Evolutionary conservation across 345 rosid genomes (phyloP), one percentile per base, ranked within the genome.

Genomic region (Gossypium ekmanianum): DNA sequence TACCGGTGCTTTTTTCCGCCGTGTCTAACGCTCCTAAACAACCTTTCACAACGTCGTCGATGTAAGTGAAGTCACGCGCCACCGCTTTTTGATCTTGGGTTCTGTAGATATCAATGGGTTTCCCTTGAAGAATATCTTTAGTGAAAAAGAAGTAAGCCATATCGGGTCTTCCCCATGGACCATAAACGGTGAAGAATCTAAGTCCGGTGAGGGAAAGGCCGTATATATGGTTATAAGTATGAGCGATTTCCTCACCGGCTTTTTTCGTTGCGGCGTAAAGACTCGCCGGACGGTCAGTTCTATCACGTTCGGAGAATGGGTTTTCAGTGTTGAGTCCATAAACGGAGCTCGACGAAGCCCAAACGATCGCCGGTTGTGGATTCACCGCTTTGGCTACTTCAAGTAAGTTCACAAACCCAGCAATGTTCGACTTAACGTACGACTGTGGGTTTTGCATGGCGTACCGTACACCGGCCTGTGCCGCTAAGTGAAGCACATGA

Each of bases 21-120:
- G 97, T 90, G 81, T 90, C 97, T 24, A 92, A 76, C 0, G 97
- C 94, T 7, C 97, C 97, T 12, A 92, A 74, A 71, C 97, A 92
- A 1, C 97, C 97, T 39, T 90, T 90, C 24, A 92, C 97, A 6
- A 92, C 85, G 34, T 92, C 97, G 74, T 92, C 97, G 29, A 92
- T 90, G 86, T 89, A 92, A 2, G 97, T 92, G 88, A 92, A 92
- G 86, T 92, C 97, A 81, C 97, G 97, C 82, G 97, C 97, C 85
- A 92, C 97, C 82, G 90, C 95, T 67, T 81, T 84, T 7, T 83
- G 78, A 61, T 88, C 95, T 1, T 84, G 87, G 0, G 94, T 89
- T 71, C 77, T 72, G 86, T 92, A 92, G 2, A 92, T 77, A 51
- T 92, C 93, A 26, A 92, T 92, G n/a, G 87, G 18, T 55, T 90